A percentile compares a stretch with the other conserved stretches of the same genome.
Conservation (phyloP, 331 rosid species). For the Malus hybrid region DNA sequence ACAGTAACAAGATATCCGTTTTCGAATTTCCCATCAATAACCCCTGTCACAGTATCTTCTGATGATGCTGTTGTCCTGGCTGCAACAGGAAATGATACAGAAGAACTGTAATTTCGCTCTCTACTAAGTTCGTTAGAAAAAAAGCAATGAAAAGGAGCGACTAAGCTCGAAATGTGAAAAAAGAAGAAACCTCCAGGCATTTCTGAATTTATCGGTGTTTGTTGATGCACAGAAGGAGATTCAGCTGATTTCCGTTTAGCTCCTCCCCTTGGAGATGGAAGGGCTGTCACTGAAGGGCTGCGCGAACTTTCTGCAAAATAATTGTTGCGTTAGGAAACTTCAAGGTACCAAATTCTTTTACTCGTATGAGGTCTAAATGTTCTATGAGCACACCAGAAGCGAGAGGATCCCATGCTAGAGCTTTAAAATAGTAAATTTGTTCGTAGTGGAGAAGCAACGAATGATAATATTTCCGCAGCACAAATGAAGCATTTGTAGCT, state of each 20-base stretch:
- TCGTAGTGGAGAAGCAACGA: slow-evolving; percentile 79
- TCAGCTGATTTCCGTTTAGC: slow-evolving; percentile 27
- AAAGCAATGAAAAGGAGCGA: background rate
- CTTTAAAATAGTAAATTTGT: slow-evolving; percentile 65
- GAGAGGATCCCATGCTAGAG: slow-evolving; percentile 37
- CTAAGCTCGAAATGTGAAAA: background rate
- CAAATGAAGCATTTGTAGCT: slow-evolving; percentile 94
- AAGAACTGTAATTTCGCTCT: background rate
- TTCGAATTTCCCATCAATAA: slow-evolving; percentile 90
- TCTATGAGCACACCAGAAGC: slow-evolving; percentile 34
- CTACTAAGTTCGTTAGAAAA: background rate
- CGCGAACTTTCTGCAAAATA: slow-evolving; percentile 38
- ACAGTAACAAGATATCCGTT: slow-evolving; percentile 88
- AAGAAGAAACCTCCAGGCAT: slow-evolving; percentile 48
- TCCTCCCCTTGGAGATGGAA: slow-evolving; percentile 25
- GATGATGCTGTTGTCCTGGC: slow-evolving; percentile 25
- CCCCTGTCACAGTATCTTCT: slow-evolving; percentile 48
- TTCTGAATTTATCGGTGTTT: slow-evolving; percentile 26
- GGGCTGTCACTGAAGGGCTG: slow-evolving; percentile 23
- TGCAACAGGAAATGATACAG: slow-evolving; percentile 16
- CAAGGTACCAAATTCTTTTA: background rate
- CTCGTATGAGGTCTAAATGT: background rate
- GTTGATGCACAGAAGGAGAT: slow-evolving; percentile 30
- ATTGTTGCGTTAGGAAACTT: slow-evolving; percentile 5
- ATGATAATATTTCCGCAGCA: slow-evolving; percentile 75